phyloP scores from a whole-genome alignment of 306 rosid genomes.

The Dicorynia guianensis region DNA sequence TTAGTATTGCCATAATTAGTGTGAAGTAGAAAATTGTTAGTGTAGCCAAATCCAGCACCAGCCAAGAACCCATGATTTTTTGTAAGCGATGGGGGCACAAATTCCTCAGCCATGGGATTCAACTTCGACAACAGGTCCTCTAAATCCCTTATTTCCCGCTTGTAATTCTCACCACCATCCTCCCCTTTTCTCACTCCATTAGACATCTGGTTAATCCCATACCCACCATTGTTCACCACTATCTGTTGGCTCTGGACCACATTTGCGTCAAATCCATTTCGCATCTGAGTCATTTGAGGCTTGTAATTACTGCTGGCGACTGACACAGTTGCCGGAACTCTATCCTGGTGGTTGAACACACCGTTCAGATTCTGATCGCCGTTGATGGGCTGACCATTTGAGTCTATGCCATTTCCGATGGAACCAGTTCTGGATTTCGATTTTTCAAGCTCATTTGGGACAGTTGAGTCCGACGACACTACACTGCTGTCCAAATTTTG shows the following conservation, averaged over 20 bases:
- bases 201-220: slow-evolving; percentile 51
- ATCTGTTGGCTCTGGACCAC: slow-evolving; percentile 61
- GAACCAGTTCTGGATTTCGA: slow-evolving; percentile 65
- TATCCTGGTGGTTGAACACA: slow-evolving; percentile 52
- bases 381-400: slow-evolving; percentile 52
- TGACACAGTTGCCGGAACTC: slow-evolving; percentile 46
- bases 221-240: slow-evolving; percentile 60
- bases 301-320: slow-evolving; percentile 57
- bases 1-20: slow-evolving; percentile 54
- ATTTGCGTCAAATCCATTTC: slow-evolving; percentile 65
- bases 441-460: slow-evolving; percentile 59
- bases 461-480: slow-evolving; percentile 59
- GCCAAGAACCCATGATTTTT: slow-evolving; percentile 60
- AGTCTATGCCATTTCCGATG: slow-evolving; percentile 41
- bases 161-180: slow-evolving; percentile 62
- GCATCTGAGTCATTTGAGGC: slow-evolving; percentile 66
- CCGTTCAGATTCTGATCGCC: slow-evolving; percentile 60
- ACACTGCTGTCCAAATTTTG: slow-evolving; percentile 67
- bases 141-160: slow-evolving; percentile 92
- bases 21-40: slow-evolving; percentile 57
- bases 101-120: slow-evolving; percentile 99
- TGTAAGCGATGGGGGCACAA: slow-evolving; percentile 81
- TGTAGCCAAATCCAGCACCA: slow-evolving; percentile 66
- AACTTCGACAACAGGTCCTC: slow-evolving; percentile 87
- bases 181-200: slow-evolving; percentile 58